Base-by-base conservation (phyloP, 306 rosid species). In the Neltuma alba region DNA sequence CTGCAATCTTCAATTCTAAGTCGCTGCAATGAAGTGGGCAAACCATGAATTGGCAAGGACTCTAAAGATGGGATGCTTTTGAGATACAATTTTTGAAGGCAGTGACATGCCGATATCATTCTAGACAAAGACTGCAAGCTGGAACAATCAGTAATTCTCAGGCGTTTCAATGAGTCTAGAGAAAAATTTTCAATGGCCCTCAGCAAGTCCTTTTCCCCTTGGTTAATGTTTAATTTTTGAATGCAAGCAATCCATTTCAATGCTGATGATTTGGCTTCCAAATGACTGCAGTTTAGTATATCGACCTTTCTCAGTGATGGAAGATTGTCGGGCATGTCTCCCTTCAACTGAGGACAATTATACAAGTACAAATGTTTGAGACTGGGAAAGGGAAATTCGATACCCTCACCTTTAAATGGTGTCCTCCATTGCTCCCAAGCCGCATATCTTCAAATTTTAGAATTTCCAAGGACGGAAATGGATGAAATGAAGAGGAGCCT, bases 401-500 rank as follows among this genome's bases (percentile, higher is more conserved):
- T 20, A 36, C 47, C 70, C 2, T 65, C 45, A 65, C 70, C 70
- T 65, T 65, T 16, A 65, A 18, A 34, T 18, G 27, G 47, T 18
- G 36, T n/a, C n/a, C n/a, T 11, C 70, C 70, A 65, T 34, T 65
- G 28, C 20, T 7, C 44, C 70, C 70, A 65, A 36, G 3, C 9
- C 9, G 21, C 70, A 65, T 65, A 2, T 20, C 13, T 1, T 36
- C 2, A 36, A 65, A 65, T 65, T 18, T 2, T 1, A 65, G 47
- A 20, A 1, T 18, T 34, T 65, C 45, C 45, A 65, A 65, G 6
- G 28, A 65, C 34, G 70, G 70, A 34, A 64, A 64, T 64, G 70
- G 70, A 0, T 36, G 47, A 76, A 76, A 76, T 20, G 47, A 61
- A 75, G 70, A 62, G 20, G 61, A 62, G 7, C 16, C 33, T 20